A percentile compares a stretch with the other conserved stretches of the same genome.
phyloP scores from a whole-genome alignment of 1,284 basidiomycete species.

The Apiotrichum gracile region DNA sequence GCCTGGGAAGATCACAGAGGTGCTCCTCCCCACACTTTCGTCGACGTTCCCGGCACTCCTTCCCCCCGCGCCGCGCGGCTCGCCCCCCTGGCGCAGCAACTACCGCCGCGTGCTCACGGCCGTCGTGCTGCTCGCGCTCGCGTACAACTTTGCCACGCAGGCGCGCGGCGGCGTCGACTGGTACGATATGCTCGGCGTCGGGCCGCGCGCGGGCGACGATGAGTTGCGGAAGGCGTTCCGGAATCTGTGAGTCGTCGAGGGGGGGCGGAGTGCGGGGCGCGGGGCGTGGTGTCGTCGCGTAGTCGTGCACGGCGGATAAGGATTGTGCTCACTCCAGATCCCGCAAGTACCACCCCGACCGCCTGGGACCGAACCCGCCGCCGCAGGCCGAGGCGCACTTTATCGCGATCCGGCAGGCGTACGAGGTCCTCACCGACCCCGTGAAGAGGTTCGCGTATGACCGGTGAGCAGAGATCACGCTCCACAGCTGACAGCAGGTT shows the following conservation, averaged over 20 bases:
- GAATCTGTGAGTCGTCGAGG: slow-evolving; percentile 53
- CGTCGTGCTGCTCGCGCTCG: slow-evolving; percentile 59
- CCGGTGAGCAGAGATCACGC: slow-evolving; percentile 49
- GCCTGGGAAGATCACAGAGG: slow-evolving; percentile 27
- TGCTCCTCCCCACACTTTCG: slow-evolving; percentile 26
- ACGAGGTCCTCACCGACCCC: slow-evolving; percentile 73
- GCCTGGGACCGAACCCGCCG: slow-evolving; percentile 56
- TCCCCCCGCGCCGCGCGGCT: slow-evolving; percentile 23
- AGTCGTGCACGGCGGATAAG: neutral
- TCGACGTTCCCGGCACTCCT: slow-evolving; percentile 23
- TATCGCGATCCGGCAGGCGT: slow-evolving; percentile 66
- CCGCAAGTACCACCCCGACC: slow-evolving; percentile 69
- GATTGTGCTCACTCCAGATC: slow-evolving; percentile 45
- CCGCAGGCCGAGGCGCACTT: slow-evolving; percentile 54
- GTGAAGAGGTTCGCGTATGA: slow-evolving; percentile 79
- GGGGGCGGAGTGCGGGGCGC: no score
- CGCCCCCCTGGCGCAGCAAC: slow-evolving; percentile 25
- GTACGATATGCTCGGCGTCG: slow-evolving; percentile 66
- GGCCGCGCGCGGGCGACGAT: slow-evolving; percentile 58
- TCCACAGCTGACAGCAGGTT: slow-evolving; percentile 6
- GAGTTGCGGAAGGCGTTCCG: slow-evolving; percentile 67
- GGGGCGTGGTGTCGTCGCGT: no score
- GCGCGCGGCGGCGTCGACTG: slow-evolving; percentile 54
- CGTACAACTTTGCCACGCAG: slow-evolving; percentile 61
- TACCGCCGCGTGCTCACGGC: slow-evolving; percentile 27